Evolutionary conservation across 495 filamentous ascomycete species (phyloP).

Genomic region (Schizothecium vesticola): DNA sequence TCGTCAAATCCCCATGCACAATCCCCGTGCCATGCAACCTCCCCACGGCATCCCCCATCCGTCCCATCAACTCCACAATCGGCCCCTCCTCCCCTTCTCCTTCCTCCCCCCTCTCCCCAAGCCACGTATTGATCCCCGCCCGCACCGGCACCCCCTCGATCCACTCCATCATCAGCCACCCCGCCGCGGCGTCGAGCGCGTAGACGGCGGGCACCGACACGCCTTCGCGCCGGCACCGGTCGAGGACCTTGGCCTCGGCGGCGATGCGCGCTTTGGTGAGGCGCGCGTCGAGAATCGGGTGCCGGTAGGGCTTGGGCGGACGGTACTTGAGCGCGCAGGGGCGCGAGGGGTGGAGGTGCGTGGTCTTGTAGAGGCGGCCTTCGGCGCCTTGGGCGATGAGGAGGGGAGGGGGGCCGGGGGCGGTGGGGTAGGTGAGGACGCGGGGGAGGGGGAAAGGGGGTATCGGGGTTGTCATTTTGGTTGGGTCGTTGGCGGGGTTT

Average conservation of each 20-base stretch:
- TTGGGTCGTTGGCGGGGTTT: not conserved
- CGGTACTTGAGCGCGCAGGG: slow-evolving; percentile 88
- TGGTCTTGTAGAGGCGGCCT: slow-evolving; percentile 84
- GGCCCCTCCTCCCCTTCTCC: slow-evolving; percentile 27
- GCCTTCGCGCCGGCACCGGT: slow-evolving; percentile 67
- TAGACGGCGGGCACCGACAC: slow-evolving; percentile 73
- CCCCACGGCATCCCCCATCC: slow-evolving; percentile 72
- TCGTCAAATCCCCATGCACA: slow-evolving; percentile 93
- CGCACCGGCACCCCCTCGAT: slow-evolving; percentile 67
- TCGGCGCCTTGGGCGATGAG: slow-evolving; percentile 91
- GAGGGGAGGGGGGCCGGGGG: slow-evolving; percentile 47
- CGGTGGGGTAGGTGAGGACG: slow-evolving; percentile 57
- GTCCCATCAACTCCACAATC: slow-evolving; percentile 55
- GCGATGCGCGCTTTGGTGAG: slow-evolving; percentile 81
- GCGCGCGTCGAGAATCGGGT: slow-evolving; percentile 81
- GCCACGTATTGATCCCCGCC: slow-evolving; percentile 60
- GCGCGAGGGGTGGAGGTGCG: slow-evolving; percentile 62
- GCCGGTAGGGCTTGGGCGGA: slow-evolving; percentile 86
- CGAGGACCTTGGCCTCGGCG: slow-evolving; percentile 79
- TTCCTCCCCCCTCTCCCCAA: slow-evolving; percentile 41
- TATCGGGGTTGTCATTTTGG: not conserved
- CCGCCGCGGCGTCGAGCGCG: slow-evolving; percentile 63
- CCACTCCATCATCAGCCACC: slow-evolving; percentile 91
- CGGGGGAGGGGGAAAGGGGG: slow-evolving; percentile 52
- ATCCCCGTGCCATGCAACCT: slow-evolving; percentile 74